A percentile compares a stretch with the other conserved stretches of the same genome.
Conservation (phyloP, 805 yeast species). For the Teunomyces barrocoloradensis region DNA sequence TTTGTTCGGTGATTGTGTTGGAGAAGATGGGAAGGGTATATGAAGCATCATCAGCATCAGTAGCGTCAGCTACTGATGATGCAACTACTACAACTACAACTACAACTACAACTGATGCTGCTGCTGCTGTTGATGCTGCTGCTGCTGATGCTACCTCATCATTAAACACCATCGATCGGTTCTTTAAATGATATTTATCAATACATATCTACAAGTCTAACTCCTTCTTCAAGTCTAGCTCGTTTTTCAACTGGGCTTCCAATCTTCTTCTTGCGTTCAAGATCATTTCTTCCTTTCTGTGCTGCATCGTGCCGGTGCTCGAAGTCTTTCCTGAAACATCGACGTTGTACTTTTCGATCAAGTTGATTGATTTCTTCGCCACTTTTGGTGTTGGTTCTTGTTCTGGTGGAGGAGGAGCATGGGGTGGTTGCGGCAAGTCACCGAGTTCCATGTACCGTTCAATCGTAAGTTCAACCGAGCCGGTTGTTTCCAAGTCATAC, state of each 20-base stretch:
- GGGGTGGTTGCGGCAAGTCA: constrained; percentile 57
- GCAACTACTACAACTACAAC: neutral
- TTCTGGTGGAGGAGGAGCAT: constrained; percentile 12
- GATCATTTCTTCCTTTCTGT: constrained; percentile 40
- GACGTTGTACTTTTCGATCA: constrained; percentile 45
- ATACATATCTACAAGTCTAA: neutral
- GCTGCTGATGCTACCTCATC: neutral
- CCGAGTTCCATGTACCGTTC: constrained; percentile 65
- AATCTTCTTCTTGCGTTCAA: constrained; percentile 47
- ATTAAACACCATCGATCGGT: neutral
- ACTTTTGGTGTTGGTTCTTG: constrained; percentile 4
- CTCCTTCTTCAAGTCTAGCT: constrained; percentile 11
- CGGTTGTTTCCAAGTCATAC: constrained; percentile 69
- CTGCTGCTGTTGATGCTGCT: neutral
- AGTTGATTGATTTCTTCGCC: constrained; percentile 10
- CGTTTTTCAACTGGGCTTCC: constrained; percentile 34
- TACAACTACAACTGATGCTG: no score
- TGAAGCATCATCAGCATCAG: neutral
- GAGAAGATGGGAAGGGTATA: constrained; percentile 55
- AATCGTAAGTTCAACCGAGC: constrained; percentile 78
- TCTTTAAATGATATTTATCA: neutral
- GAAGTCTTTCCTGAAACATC: constrained; percentile 17
- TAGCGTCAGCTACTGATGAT: neutral
- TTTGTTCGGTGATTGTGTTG: constrained; percentile 68
- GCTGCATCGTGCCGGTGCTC: constrained; percentile 8